Conservation (phyloP, 1,284 basidiomycete species). For the Fomitopsis palustris region DNA sequence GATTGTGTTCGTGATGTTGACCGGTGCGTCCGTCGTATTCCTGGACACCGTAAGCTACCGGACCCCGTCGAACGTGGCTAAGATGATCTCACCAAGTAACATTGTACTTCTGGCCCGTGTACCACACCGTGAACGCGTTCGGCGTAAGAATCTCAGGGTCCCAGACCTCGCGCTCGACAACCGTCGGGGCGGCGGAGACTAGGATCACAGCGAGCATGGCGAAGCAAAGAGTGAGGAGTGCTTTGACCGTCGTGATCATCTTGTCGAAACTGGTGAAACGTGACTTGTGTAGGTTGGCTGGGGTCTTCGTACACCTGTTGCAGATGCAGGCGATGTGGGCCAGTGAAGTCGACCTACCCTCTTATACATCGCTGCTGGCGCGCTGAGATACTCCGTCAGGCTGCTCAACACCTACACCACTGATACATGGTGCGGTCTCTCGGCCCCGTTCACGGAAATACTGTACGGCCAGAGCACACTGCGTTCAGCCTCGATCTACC, state of each 20-base stretch:
- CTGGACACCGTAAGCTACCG: slow-evolving; percentile 18
- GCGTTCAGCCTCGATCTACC: too few species aligned
- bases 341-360: too few species aligned
- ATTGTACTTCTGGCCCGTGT: slow-evolving; percentile 34
- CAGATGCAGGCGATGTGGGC: too few species aligned
- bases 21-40: slow-evolving; percentile 39
- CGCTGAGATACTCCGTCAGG: too few species aligned
- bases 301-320: too few species aligned
- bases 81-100: slow-evolving; percentile 42
- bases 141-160: slow-evolving; percentile 41
- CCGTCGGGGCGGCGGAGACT: slow-evolving; percentile 22
- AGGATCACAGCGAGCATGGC: slow-evolving; percentile 19
- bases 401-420: too few species aligned
- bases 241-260: slow-evolving; percentile 9
- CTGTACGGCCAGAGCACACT: too few species aligned
- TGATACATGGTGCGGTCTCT: too few species aligned
- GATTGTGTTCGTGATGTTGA: slow-evolving; percentile 42
- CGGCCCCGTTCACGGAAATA: too few species aligned
- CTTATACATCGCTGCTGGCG: too few species aligned
- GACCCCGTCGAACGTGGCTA: neutral
- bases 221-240: slow-evolving; percentile 18
- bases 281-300: too few species aligned
- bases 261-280: too few species aligned
- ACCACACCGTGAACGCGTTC: slow-evolving; percentile 34
- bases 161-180: slow-evolving; percentile 38